Conservation (phyloP, 176 grass and related monocot genomes). For the Chrysopogon serrulatus region DNA sequence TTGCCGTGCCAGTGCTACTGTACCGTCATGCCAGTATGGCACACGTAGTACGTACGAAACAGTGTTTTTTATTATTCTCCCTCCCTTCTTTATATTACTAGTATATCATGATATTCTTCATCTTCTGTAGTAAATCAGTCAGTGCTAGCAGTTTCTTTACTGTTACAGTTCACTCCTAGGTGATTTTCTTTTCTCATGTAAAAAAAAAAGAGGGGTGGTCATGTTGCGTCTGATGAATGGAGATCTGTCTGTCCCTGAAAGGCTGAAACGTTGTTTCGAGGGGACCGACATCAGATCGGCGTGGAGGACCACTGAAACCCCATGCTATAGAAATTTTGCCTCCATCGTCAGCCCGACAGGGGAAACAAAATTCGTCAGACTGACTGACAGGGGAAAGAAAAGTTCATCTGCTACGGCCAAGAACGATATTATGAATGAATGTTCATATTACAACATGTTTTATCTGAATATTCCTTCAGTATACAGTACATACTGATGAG, state of each 20-base stretch:
- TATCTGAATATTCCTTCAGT: not conserved
- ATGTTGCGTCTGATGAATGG: not conserved
- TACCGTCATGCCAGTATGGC: constrained; percentile 20
- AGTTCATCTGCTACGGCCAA: too few relatives aligned
- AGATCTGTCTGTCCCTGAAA: not conserved
- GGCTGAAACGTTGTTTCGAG: not conserved
- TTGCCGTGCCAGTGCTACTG: not conserved
- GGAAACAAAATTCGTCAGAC: too few relatives aligned
- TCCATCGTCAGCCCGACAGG: not conserved
- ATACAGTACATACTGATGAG: not conserved
- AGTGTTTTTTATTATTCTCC: not conserved
- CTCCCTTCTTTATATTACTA: too few relatives aligned
- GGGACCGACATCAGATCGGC: not conserved
- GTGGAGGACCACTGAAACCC: not conserved
- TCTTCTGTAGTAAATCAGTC: not conserved
- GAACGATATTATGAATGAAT: not conserved
- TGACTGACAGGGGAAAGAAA: too few relatives aligned
- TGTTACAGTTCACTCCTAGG: not conserved
- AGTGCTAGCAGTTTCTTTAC: not conserved
- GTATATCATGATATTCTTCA: not conserved
- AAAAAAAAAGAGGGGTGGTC: too few relatives aligned
- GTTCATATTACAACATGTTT: not conserved
- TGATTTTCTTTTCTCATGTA: not conserved
- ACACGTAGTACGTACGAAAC: constrained; percentile 16
- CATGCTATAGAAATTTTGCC: not conserved